A percentile compares a stretch with the other conserved stretches of the same genome.
Evolutionary conservation across 2,329 filamentous ascomycete genomes (phyloP).

Genomic region (Lasiodiplodia gonubiensis): DNA sequence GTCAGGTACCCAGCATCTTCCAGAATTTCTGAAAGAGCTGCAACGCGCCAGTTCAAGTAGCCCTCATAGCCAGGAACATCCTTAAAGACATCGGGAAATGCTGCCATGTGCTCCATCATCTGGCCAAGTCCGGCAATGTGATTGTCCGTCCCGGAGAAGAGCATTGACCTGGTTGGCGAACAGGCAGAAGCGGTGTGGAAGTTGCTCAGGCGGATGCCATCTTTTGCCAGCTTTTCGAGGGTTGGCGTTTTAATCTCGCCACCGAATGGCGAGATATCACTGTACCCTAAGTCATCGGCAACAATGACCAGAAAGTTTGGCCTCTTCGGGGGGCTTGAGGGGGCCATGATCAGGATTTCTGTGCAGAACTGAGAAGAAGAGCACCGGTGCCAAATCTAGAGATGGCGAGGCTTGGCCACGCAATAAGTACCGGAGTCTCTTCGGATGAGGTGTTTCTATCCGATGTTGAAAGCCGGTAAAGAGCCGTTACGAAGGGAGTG

Average conservation of each 20-base stretch:
- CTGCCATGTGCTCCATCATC: conserved; percentile 60
- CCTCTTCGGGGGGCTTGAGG: conserved; percentile 43
- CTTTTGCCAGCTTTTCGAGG: conserved; percentile 58
- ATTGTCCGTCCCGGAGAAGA: conserved; percentile 68
- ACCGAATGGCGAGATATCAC: conserved; percentile 64
- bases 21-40: conserved; percentile 63
- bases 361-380: background rate
- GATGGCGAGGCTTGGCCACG: too few relatives aligned
- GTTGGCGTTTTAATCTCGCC: conserved; percentile 66
- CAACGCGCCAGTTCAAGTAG: conserved; percentile 66
- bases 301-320: conserved; percentile 67
- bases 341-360: conserved; percentile 19
- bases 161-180: conserved; percentile 69
- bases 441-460: too few relatives aligned
- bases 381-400: too few relatives aligned
- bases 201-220: conserved; percentile 64
- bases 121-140: conserved; percentile 65
- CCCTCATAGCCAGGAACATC: conserved; percentile 67
- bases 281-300: conserved; percentile 65
- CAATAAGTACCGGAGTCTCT: too few relatives aligned
- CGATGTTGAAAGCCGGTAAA: too few relatives aligned
- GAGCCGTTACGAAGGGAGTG: too few relatives aligned
- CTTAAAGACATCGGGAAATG: conserved; percentile 50
- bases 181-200: conserved; percentile 70
- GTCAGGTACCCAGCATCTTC: conserved; percentile 47